These are phyloP conservation scores for Russula abietina DNA, from an alignment of 768 basidiomycete genomes.

Conservation along the genomic window DNA sequence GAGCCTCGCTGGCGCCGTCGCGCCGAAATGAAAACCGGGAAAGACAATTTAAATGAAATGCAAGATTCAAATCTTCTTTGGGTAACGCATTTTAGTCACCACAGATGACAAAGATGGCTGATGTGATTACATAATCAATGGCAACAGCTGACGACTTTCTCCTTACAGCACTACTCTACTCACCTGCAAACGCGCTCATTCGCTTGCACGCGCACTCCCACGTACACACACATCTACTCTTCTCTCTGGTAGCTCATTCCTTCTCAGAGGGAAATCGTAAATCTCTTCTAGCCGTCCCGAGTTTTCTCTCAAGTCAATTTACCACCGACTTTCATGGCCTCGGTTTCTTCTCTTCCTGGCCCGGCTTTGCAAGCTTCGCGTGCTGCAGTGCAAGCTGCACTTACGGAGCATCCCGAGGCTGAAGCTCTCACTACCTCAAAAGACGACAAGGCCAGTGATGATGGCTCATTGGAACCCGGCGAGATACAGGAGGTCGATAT, in stretches of 20 bases:
- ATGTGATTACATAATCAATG: neutral
- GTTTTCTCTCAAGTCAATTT: neutral
- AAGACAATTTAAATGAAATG: too few relatives aligned
- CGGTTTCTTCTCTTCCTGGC: slow-evolving; percentile 50
- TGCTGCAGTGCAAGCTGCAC: slow-evolving; percentile 69
- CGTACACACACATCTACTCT: neutral
- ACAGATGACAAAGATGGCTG: neutral
- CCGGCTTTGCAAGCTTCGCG: slow-evolving; percentile 72
- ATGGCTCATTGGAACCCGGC: slow-evolving; percentile 54
- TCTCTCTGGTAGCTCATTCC: neutral
- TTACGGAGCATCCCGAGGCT: slow-evolving; percentile 48
- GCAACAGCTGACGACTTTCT: too few relatives aligned
- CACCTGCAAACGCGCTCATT: neutral
- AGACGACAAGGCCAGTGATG: slow-evolving; percentile 32
- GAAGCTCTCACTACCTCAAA: slow-evolving; percentile 24
- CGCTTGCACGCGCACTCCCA: neutral
- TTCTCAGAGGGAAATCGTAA: neutral
- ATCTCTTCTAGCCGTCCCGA: neutral
- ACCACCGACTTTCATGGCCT: slow-evolving; percentile 27
- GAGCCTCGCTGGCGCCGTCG: too few relatives aligned
- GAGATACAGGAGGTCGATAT: slow-evolving; percentile 86
- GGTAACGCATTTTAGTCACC: neutral
- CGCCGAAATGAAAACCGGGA: too few relatives aligned
- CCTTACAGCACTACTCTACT: neutral
- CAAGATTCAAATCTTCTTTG: too few relatives aligned